Percentiles rank a stretch among this genome's conserved stretches.
phyloP scores from a whole-genome alignment of 164 flowering plant genomes.

The Aristolochia californica region DNA sequence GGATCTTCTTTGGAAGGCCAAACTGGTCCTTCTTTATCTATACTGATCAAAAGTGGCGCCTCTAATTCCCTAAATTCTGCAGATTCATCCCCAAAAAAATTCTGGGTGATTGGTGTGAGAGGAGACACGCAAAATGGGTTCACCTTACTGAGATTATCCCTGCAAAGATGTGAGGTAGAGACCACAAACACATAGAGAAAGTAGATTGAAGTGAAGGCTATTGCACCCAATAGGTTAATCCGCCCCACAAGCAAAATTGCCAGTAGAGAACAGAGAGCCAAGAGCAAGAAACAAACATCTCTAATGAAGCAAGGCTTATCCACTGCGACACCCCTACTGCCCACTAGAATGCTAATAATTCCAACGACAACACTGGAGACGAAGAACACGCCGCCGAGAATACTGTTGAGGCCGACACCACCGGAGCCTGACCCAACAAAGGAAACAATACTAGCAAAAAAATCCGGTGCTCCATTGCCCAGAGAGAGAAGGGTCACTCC shows the following conservation, averaged over 20 bases:
- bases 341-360: constrained; percentile 30
- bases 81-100: constrained; percentile 3
- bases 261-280: constrained; percentile 26
- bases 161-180: constrained; percentile 19
- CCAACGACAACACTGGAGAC: constrained; percentile 65
- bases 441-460: constrained; percentile 62
- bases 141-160: constrained; percentile 10
- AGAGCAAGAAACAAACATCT: constrained; percentile 46
- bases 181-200: constrained; percentile 47
- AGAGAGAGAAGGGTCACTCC: constrained; percentile 78
- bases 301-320: constrained; percentile 39
- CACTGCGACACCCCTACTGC: constrained; percentile 15
- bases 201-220: constrained; percentile 41
- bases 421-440: constrained; percentile 32
- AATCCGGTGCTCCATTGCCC: constrained; percentile 83
- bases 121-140: constrained; percentile 7
- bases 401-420: constrained; percentile 55
- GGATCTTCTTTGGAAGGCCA: not conserved
- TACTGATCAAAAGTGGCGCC: constrained; percentile 17
- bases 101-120: constrained; percentile 4
- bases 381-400: constrained; percentile 66
- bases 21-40: constrained; percentile 6
- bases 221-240: constrained; percentile 46
- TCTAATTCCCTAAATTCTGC: constrained; percentile 7
- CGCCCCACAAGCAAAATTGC: constrained; percentile 32